These are phyloP conservation scores for Phialophora expanda DNA, from an alignment of 2,329 filamentous ascomycete genomes.

Conservation along the genomic window DNA sequence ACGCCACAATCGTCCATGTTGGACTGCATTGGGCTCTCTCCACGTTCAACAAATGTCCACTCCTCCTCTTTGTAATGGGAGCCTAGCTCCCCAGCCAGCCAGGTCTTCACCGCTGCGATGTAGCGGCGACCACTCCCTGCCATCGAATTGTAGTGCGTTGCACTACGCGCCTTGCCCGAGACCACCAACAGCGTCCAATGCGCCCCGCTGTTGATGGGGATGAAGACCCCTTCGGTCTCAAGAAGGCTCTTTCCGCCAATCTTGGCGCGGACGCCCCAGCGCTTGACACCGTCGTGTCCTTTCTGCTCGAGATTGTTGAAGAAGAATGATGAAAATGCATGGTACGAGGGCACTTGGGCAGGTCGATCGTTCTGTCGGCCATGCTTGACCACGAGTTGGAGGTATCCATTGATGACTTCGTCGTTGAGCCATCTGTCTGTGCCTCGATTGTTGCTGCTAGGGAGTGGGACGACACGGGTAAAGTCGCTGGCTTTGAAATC, in stretches of 20 bases:
- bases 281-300: conserved; percentile 47
- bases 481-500: conserved; percentile 34
- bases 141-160: conserved; percentile 57
- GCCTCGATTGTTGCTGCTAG: conserved; percentile 6
- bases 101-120: conserved; percentile 47
- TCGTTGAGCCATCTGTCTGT: conserved; percentile 52
- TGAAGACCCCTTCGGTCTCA: conserved; percentile 53
- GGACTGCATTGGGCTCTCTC: conserved; percentile 50
- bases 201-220: conserved; percentile 53
- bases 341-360: conserved; percentile 46
- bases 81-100: conserved; percentile 52
- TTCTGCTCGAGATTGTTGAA: conserved; percentile 49
- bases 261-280: conserved; percentile 55
- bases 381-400: conserved; percentile 48
- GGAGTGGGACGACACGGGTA: conserved; percentile 36
- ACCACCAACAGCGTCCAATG: conserved; percentile 58
- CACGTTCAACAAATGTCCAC: conserved; percentile 46
- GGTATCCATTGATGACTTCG: conserved; percentile 54
- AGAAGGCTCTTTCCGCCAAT: conserved; percentile 53
- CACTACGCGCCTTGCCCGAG: conserved; percentile 49
- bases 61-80: conserved; percentile 49
- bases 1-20: conserved; percentile 59
- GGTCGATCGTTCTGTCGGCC: conserved; percentile 38
- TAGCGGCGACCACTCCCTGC: conserved; percentile 44
- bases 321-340: conserved; percentile 54